Evolutionary conservation across 495 filamentous ascomycete species (phyloP), one percentile per base, ranked within the genome.

Genomic region (Letharia lupina): DNA sequence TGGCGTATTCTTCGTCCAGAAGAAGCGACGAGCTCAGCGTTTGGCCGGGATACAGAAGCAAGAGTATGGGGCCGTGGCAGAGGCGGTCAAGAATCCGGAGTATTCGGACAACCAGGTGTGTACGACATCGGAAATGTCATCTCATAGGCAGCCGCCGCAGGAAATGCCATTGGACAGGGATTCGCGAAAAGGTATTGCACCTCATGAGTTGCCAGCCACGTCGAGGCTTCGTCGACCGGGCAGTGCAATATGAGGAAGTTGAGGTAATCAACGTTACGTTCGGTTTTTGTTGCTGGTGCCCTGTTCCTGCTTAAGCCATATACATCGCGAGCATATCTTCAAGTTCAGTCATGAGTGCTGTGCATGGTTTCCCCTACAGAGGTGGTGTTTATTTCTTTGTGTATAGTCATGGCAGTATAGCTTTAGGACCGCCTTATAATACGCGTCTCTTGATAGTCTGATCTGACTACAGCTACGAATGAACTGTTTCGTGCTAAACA

Each of bases 71-170:
- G 7, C 31, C 5, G 8, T 37, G 42, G 44, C 33, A 40, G 33
- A n/a, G 18, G 31, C 16, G 6, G 41, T 47, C 23, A 33, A 33
- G 28, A 31, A 61, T 28, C 8, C 60, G 16, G 35, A 3, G 0
- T 52, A 31, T 31, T 64, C 33, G 37, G 28, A 58, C 16, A 65
- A 1, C 35, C 3, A 2, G 28, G 23, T 48, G 11, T 45, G 35
- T 13, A 18, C 28, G 33, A 68, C 57, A 37, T 50, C 67, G 20
- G 67, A 68, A 48, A 65, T 68, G 44, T 13, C 67, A 8, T 57
- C 67, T 1, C 57, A 68, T 47, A 63, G 18, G 20, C 63, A 65
- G 35, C 63, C 67, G 39, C 62, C 67, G 13, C 57, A 61, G 42
- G 67, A 68, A 54, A 44, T 68, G 40, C 47, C 67, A 40, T 20